Evolutionary conservation across 805 yeast species (phyloP), one percentile per base, ranked within the genome.

Genomic region (Candida endomychidarum): DNA sequence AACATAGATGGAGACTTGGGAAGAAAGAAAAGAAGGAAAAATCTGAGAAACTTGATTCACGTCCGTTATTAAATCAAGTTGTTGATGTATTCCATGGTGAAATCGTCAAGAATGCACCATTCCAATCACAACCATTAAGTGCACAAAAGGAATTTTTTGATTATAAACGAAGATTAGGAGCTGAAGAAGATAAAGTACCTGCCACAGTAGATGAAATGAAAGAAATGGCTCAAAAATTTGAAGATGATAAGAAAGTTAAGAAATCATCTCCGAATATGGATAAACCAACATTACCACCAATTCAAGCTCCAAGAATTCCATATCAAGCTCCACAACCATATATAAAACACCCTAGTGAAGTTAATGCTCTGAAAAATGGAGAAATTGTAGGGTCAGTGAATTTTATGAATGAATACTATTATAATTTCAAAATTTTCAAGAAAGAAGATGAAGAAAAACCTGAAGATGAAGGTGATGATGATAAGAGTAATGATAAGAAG

Each of bases 21-120:
- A 34, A 34, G 15, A 21, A 15, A 8, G 16, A 16, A 3, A 22
- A 34, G 6, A 24, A 21, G 8, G 35, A 31, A 20, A 23, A 37
- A 8, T 3, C 12, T 11, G 33, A 23, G 4, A 24, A 24, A 24
- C 14, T 11, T n/a, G 17, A 11, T 17, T n/a, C 4, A 18, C 17
- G 35, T 8, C 35, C 35, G 8, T 26, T 32, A 21, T 24, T 32
- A n/a, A 39, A 34, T 25, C 46, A 48, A 39, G 78, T 74, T 2
- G 66, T 75, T 4, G 81, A 76, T 50, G 77, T 76, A 2, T 76
- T 72, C 47, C 65, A 63, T 39, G 74, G 73, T 2, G 76, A 72
- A 43, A 60, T 61, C 29, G 57, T 70, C 12, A 64, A 68, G 42
- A 65, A 60, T 15, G 80, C 80, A 0, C 81, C 80, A 8, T 49